These are phyloP conservation scores for Herpetomonas samuelpessoai DNA, from an alignment of 208 protist genomes.

Conservation along the genomic window DNA sequence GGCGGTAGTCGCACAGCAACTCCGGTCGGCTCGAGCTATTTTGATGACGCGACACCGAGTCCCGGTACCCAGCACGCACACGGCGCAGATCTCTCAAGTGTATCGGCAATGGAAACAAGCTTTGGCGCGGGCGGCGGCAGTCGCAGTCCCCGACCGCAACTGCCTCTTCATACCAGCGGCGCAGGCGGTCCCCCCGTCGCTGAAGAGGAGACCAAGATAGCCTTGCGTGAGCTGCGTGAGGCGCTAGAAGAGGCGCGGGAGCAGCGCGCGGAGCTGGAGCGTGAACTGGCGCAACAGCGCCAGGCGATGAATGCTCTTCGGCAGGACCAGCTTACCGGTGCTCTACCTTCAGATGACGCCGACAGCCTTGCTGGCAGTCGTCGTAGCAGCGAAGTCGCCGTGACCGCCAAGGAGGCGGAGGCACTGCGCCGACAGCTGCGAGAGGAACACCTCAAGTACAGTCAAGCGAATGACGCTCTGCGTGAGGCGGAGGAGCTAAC, in stretches of 20 bases:
- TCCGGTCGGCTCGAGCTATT: constrained; percentile 9
- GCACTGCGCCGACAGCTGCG: constrained; percentile 21
- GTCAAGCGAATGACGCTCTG: constrained; percentile 29
- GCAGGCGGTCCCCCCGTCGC: not conserved
- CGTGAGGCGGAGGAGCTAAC: constrained; percentile 25
- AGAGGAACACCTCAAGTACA: constrained; percentile 23
- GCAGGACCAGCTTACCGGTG: too few species aligned
- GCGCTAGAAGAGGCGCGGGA: constrained; percentile 10
- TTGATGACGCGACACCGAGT: constrained; percentile 15
- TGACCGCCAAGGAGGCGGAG: not conserved
- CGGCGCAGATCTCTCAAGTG: too few species aligned
- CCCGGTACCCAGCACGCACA: too few species aligned
- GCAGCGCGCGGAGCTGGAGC: constrained; percentile 15
- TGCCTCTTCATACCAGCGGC: too few species aligned
- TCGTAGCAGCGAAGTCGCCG: not conserved
- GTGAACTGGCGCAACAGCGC: too few species aligned
- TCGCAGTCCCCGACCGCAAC: too few species aligned
- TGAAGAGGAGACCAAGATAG: constrained; percentile 3
- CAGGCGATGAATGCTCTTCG: too few species aligned
- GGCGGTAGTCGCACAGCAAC: constrained; percentile 20
- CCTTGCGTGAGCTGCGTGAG: constrained; percentile 9
- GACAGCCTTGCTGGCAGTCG: too few species aligned
- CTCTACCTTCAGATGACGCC: too few species aligned
- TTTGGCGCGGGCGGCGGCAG: too few species aligned
- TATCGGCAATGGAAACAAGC: too few species aligned